These are phyloP conservation scores for Nitzschia sp. DNA, from an alignment of 108 stramenopile species.

Conservation along the genomic window DNA sequence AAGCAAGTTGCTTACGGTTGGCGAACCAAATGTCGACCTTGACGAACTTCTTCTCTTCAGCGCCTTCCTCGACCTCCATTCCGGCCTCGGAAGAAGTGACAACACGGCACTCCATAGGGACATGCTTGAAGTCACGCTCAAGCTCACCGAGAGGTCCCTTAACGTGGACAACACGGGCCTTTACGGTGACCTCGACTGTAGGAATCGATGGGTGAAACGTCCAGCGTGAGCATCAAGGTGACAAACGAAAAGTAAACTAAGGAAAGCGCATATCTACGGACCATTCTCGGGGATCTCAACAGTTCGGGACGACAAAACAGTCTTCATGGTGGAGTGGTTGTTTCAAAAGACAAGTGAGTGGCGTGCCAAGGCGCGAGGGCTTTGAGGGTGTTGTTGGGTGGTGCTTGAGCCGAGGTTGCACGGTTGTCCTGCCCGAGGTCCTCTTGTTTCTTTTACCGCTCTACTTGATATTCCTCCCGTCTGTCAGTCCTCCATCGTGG, in stretches of 20 bases:
- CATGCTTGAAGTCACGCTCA: conserved; percentile 93
- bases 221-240: not conserved
- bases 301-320: conserved; percentile 68
- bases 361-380: conserved; percentile 41
- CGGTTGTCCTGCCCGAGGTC: not conserved
- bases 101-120: conserved; percentile 80
- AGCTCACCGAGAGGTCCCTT: conserved; percentile 92
- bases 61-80: conserved; percentile 19
- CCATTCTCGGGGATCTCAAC: conserved; percentile 77
- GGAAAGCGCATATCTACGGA: conserved; percentile 21
- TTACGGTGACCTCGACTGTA: conserved; percentile 83
- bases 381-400: not conserved
- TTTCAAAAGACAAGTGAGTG: conserved; percentile 22
- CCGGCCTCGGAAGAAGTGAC: conserved; percentile 32
- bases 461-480: not conserved
- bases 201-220: not conserved
- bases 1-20: conserved; percentile 94
- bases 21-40: conserved; percentile 99
- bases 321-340: conserved; percentile 72
- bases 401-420: not conserved
- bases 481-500: too few species aligned
- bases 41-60: conserved; percentile 60
- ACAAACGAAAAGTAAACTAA: not conserved
- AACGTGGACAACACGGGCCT: conserved; percentile 87
- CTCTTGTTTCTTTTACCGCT: not conserved